Percentiles rank a stretch among this genome's conserved stretches.
phyloP scores from a whole-genome alignment of 176 grass and related monocot species.

The Rhipidocladum racemiflorum region DNA sequence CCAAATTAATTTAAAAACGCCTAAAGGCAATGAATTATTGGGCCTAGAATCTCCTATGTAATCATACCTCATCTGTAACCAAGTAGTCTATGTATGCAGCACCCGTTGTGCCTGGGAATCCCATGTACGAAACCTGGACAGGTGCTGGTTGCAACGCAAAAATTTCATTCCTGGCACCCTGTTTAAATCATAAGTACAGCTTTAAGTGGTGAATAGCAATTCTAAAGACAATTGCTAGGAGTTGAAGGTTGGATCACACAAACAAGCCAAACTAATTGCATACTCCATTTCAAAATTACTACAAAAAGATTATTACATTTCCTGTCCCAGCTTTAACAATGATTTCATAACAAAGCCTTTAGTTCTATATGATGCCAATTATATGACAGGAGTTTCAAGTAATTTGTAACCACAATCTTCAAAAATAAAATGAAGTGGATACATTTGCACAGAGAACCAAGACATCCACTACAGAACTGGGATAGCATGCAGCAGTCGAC shows the following conservation, averaged over 20 bases:
- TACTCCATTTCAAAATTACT: not conserved
- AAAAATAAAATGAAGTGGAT: not conserved
- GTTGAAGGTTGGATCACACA: not conserved
- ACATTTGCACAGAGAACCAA: not conserved
- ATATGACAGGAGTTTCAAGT: not conserved
- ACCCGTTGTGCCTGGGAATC: slow-evolving; percentile 82
- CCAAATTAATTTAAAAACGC: not conserved
- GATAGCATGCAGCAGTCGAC: not conserved
- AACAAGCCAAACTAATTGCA: not conserved
- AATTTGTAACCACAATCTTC: not conserved
- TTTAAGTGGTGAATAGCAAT: slow-evolving; percentile 8
- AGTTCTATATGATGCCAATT: not conserved
- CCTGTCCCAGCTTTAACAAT: not conserved
- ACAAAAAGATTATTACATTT: not conserved
- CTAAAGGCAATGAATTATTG: not conserved
- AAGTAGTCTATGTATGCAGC: slow-evolving; percentile 82
- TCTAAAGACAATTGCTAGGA: not conserved
- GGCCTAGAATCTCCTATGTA: not conserved
- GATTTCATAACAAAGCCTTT: not conserved
- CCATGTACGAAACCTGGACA: slow-evolving; percentile 91
- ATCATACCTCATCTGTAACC: slow-evolving; percentile 76
- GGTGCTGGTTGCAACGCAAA: slow-evolving; percentile 79
- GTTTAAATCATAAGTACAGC: slow-evolving; percentile 32
- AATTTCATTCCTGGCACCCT: slow-evolving; percentile 92
- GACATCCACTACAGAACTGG: not conserved